A percentile compares a stretch with the other conserved stretches of the same genome.
phyloP scores from a whole-genome alignment of 1,284 basidiomycete species.

The Malassezia cuniculi region DNA sequence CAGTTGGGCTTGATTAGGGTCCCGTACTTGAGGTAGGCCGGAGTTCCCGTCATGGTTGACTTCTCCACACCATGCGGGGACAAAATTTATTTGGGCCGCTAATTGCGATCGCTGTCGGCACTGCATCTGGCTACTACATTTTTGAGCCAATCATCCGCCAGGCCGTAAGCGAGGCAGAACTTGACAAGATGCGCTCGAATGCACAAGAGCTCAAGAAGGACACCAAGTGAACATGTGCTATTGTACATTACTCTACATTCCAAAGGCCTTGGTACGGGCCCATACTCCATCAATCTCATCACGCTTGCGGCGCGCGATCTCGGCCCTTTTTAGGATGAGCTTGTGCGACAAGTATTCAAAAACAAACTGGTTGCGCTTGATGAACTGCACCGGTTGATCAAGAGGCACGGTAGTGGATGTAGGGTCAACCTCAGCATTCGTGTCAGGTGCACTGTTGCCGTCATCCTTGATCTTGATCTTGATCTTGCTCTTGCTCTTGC shows the following conservation, averaged over 20 bases:
- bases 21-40: constrained; percentile 1
- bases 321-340: constrained; percentile 32
- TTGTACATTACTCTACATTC: constrained; percentile 12
- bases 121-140: constrained; percentile 13
- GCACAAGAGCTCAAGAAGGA: background rate
- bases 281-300: constrained; percentile 29
- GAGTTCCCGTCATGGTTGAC: background rate
- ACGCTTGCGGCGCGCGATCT: constrained; percentile 24
- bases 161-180: background rate
- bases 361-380: constrained; percentile 20
- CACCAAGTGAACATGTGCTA: no score
- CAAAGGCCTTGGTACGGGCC: constrained; percentile 22
- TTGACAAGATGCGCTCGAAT: background rate
- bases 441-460: background rate
- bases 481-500: constrained; percentile 1
- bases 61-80: background rate
- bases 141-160: constrained; percentile 10
- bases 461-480: background rate
- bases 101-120: constrained; percentile 7
- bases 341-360: constrained; percentile 35
- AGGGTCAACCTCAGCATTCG: background rate
- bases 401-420: background rate
- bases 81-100: constrained; percentile 1
- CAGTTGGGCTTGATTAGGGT: constrained; percentile 1
- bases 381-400: constrained; percentile 19